phyloP scores from a whole-genome alignment of 768 basidiomycete genomes.

The Dacryopinax spathularia region DNA sequence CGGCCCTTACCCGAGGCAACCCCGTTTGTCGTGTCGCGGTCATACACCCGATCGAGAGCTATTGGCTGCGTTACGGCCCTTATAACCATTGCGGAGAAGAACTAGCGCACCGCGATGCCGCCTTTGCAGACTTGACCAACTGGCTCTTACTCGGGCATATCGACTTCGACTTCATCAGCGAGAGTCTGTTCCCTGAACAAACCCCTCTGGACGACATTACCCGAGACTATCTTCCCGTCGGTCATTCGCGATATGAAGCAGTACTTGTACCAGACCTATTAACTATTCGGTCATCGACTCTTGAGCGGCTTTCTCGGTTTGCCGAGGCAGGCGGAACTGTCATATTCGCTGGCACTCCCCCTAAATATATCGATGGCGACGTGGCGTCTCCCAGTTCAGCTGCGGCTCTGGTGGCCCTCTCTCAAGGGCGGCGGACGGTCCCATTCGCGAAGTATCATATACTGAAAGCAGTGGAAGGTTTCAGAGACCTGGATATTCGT shows the following conservation, averaged over 20 bases:
- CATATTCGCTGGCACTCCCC: slow-evolving; percentile 13
- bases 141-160: slow-evolving; percentile 16
- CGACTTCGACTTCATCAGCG: slow-evolving; percentile 20
- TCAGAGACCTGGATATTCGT: slow-evolving; percentile 14
- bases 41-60: slow-evolving; percentile 19
- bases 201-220: slow-evolving; percentile 9
- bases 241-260: slow-evolving; percentile 15
- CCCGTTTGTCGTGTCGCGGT: slow-evolving; percentile 17
- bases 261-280: slow-evolving; percentile 16
- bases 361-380: slow-evolving; percentile 14
- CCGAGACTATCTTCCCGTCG: slow-evolving; percentile 12
- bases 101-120: slow-evolving; percentile 12
- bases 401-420: not conserved
- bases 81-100: slow-evolving; percentile 13
- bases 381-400: not conserved
- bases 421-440: not conserved
- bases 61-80: slow-evolving; percentile 17
- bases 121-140: slow-evolving; percentile 14
- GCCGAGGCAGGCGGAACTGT: slow-evolving; percentile 14
- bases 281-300: slow-evolving; percentile 16
- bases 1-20: slow-evolving; percentile 14
- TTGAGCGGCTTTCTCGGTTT: slow-evolving; percentile 13
- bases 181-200: slow-evolving; percentile 14
- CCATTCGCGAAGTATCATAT: slow-evolving; percentile 10
- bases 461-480: slow-evolving; percentile 9